Base-by-base conservation (phyloP, 2,329 filamentous ascomycete genomes). In the Apiospora hydei region DNA sequence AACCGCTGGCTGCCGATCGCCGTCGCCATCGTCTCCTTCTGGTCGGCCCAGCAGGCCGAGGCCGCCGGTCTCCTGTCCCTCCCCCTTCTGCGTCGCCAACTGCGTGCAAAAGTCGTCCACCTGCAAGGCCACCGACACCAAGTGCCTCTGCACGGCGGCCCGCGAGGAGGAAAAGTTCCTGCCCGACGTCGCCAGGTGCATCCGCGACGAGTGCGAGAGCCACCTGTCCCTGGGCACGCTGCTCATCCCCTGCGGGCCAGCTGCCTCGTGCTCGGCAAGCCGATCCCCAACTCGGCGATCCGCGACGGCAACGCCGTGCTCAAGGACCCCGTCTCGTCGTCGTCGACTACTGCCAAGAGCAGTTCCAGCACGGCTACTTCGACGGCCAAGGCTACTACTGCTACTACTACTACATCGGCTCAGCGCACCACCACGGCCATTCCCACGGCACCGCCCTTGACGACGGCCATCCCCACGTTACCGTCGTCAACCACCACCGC, bases 101-200 rank as follows among this genome's bases (percentile, higher is more conserved):
- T 84, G 83, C 74, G 76, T 84, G 71, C 72, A 77, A 3, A 77
- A 80, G 69, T 77, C 79, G 21, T 80, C 80, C 13, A n/a, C 57
- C 34, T 64, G 83, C 74, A 69, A 75, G 16, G 72, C 77, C 11
- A 75, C 74, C 69, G 77, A 82, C 71, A 74, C 79, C 16, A 77
- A 77, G 67, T 85, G 83, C 75, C 76, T 85, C 70, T 85, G 84
- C 78, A 76, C 18, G 10, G 77, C 71, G 77, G 34, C 34, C 16
- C 18, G 77, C 26, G 80, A 81, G 7, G 72, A 72, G 34, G 78
- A 75, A 1, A 77, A 76, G 46, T 81, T 85, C 70, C 79, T 85
- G 7, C 78, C 81, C 21, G 78, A 81, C 51, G 79, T 82, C 43
- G 77, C 82, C 21, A 77, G 77, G n/a, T 85, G 84, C 76, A 81